These are phyloP conservation scores for Camellia granthamiana DNA, from an alignment of 148 eudicot species.

Conservation along the genomic window DNA sequence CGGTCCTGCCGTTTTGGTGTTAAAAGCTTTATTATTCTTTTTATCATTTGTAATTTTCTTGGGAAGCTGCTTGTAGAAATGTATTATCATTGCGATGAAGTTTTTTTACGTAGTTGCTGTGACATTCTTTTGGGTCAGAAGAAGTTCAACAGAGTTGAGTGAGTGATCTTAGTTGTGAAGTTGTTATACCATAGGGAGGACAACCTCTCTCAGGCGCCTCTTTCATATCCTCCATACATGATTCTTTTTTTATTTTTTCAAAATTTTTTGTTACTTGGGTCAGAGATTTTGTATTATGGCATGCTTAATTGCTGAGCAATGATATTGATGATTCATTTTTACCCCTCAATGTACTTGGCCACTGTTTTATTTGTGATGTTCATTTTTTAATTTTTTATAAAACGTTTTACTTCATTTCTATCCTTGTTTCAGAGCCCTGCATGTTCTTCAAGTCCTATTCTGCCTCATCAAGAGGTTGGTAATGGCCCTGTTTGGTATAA, in stretches of 20 bases:
- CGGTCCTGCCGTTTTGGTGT: neutral
- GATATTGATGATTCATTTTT: constrained; percentile 15
- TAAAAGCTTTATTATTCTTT: constrained; percentile 6
- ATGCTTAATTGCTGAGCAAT: constrained; percentile 9
- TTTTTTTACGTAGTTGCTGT: neutral
- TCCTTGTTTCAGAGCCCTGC: too few species aligned
- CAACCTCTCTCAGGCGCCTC: constrained; percentile 35
- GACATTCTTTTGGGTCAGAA: too few species aligned
- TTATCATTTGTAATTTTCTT: constrained; percentile 3
- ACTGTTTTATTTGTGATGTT: too few species aligned
- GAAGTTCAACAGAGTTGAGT: too few species aligned
- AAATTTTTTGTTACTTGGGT: neutral
- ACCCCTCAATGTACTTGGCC: neutral
- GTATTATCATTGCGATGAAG: neutral
- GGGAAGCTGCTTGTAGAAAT: constrained; percentile 18
- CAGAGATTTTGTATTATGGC: constrained; percentile 1
- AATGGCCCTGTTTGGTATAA: too few species aligned
- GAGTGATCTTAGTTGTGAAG: constrained; percentile 13
- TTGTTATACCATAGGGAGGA: constrained; percentile 26
- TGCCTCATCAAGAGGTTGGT: too few species aligned
- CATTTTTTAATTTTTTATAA: too few species aligned
- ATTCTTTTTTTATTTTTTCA: neutral
- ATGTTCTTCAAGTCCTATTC: too few species aligned
- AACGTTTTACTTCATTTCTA: too few species aligned
- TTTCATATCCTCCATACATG: neutral